Evolutionary conservation across 768 basidiomycete species (phyloP).

Genomic region (Pisolithus sp.): DNA sequence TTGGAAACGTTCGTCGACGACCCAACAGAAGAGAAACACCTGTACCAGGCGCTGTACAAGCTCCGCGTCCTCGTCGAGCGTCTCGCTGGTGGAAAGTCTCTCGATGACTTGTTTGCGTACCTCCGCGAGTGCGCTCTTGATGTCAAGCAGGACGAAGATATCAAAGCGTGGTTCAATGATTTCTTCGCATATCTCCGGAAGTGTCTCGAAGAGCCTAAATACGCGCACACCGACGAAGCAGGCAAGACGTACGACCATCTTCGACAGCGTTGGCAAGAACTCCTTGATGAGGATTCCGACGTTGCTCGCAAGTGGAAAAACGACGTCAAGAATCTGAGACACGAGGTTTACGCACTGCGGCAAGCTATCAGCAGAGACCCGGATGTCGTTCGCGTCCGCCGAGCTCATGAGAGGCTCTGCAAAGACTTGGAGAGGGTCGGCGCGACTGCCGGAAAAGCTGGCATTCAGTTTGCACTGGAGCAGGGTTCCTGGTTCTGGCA

Average conservation of each 20-base stretch:
- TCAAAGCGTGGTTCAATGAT: slow-evolving; percentile 51
- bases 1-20: slow-evolving; percentile 56
- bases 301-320: slow-evolving; percentile 45
- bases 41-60: slow-evolving; percentile 43
- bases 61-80: slow-evolving; percentile 44
- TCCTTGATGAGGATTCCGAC: slow-evolving; percentile 40
- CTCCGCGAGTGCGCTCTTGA: slow-evolving; percentile 40
- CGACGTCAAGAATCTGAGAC: slow-evolving; percentile 40
- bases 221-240: slow-evolving; percentile 44
- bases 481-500: slow-evolving; percentile 73
- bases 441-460: slow-evolving; percentile 31
- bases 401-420: slow-evolving; percentile 44
- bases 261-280: slow-evolving; percentile 41
- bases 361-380: slow-evolving; percentile 41
- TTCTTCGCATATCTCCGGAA: slow-evolving; percentile 41
- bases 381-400: slow-evolving; percentile 41
- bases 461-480: slow-evolving; percentile 49
- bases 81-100: slow-evolving; percentile 39
- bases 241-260: slow-evolving; percentile 37
- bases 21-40: slow-evolving; percentile 55
- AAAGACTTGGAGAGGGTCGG: slow-evolving; percentile 43
- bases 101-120: slow-evolving; percentile 42
- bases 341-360: slow-evolving; percentile 40
- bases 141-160: slow-evolving; percentile 45
- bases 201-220: slow-evolving; percentile 46